Conservation (phyloP, 2,329 filamentous ascomycete genomes). For the Onygena corvina region DNA sequence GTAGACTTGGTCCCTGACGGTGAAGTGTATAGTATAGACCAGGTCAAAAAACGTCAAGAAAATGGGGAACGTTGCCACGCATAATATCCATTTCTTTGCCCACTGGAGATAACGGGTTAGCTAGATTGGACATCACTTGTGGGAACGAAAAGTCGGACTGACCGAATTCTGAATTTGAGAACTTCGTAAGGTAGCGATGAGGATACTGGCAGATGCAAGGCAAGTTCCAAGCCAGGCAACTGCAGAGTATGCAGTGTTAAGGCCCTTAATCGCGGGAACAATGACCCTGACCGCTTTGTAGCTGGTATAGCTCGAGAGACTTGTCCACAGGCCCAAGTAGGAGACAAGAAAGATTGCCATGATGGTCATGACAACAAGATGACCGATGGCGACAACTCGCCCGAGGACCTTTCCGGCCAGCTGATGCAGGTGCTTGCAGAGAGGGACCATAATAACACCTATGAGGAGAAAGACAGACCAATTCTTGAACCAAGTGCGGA, state of each 20-base stretch:
- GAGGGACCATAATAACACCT: conserved; percentile 9
- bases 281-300: neutral
- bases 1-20: neutral
- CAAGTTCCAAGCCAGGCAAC: neutral
- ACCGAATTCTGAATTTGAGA: conserved; percentile 1
- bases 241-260: neutral
- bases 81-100: conserved; percentile 5
- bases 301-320: neutral
- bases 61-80: neutral
- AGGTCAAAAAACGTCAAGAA: neutral
- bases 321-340: neutral
- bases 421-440: conserved; percentile 12
- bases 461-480: conserved; percentile 7
- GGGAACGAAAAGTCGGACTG: neutral
- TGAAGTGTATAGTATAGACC: neutral
- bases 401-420: conserved; percentile 2
- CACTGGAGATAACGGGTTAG: neutral
- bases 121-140: neutral
- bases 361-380: conserved; percentile 8
- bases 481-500: conserved; percentile 4
- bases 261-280: neutral
- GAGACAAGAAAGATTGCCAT: conserved; percentile 8
- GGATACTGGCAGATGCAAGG: neutral
- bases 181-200: conserved; percentile 1
- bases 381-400: neutral